Evolutionary conservation across 2,329 filamentous ascomycete species (phyloP), one percentile per base, ranked within the genome.

Genomic region (Clonostachys solani): DNA sequence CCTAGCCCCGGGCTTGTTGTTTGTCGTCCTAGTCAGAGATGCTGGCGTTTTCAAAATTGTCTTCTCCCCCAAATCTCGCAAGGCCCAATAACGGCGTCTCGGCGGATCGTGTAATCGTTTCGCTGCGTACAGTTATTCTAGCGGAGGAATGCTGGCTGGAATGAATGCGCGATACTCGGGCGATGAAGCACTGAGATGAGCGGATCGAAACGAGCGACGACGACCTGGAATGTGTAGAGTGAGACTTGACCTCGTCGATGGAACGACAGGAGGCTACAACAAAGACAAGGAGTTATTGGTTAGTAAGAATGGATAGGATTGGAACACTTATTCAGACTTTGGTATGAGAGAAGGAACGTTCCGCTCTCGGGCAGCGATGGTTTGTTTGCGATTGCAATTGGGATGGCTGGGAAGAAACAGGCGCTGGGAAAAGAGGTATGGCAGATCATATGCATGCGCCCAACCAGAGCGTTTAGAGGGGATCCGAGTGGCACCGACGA

Each of bases 401-500:
- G 38, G 35, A 45, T 45, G 43, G 33, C 44, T 46, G 44, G 44
- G 44, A 41, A 44, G 23, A 33, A 34, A 47, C 35, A 15, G 34
- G 44, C 23, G 23, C 23, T 29, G 23, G 23, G 23, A 29, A 29
- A 29, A 29, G 23, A 29, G 23, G 23, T 29, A 29, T 29, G 23
- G 23, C 23, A 29, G 23, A 29, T 29, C 23, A 29, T 29, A 29
- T 29, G 23, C 23, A 29, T 29, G 23, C 23, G 23, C 23, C 23
- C 23, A 29, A 29, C 23, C 23, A 29, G 8, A 29, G 23, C 23
- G 23, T 29, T 29, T 29, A 29, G 23, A 29, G 48, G 47, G 46
- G 49, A 41, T 40, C 43, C 33, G 46, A 40, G 49, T 23, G 42
- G 47, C 43, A 33, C 44, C 45, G 34, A 35, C 44, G 44, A 52